Base-by-base conservation (phyloP, 2,329 filamentous ascomycete species). In the Paraphoma sp. region DNA sequence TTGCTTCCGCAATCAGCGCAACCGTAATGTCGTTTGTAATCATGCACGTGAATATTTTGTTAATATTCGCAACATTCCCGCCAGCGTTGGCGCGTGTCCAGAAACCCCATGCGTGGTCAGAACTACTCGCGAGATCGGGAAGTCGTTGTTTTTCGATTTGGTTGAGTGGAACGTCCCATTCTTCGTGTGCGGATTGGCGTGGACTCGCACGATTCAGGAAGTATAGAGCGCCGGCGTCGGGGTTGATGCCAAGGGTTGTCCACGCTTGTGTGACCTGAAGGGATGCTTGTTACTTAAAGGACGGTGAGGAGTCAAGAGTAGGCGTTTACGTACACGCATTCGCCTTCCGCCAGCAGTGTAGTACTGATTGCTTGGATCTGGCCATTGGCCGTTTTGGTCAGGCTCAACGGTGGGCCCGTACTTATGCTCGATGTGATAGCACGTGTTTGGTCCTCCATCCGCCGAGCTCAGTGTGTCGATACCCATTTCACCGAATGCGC, bases 91-190 rank as follows among this genome's bases (percentile, higher is more conserved):
- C 23, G 23, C 47, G 36, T 6, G 1, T 42, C 47, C 47, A 49
- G 36, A 49, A 49, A 16, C 47, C 47, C 47, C 36, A 42, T 9
- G 47, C 18, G n/a, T 41, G 47, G 28, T 49, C 47, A 7, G 47
- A 41, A 16, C 33, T 30, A 17, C 30, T 17, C 11, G 17, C 12
- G 33, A 42, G 47, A 16, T 49, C 36, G 12, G 47, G 47, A 6
- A 42, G 47, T 6, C 8, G 3, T 1, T 49, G 7, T 11, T 49
- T 49, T 14, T 28, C 14, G 11, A 49, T 23, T 9, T 49, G 16
- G 8, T 40, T 8, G 17, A 42, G 14, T 1, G 36, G 47, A 16
- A 42, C 17, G 10, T 28, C 47, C 47, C 47, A 49, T 6, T 49
- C 23, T n/a, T 41, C 33, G 36, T 49, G 47, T 11, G 36, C 47